Conservation (phyloP, 2,329 filamentous ascomycete genomes). For the Alternaria conjuncta region DNA sequence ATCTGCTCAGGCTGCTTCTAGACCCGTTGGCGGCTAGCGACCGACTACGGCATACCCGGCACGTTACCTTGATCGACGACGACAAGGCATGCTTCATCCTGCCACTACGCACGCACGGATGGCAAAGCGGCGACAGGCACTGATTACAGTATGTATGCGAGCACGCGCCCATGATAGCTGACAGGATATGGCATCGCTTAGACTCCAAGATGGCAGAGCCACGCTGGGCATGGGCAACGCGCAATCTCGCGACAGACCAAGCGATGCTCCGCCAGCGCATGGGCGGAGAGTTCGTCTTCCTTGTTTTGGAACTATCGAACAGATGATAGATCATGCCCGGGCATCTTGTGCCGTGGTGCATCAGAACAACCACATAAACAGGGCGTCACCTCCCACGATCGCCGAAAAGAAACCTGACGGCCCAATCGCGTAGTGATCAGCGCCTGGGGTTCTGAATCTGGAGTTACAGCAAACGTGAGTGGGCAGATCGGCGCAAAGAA, state of each 20-base stretch:
- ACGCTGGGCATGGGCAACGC: conserved; percentile 3
- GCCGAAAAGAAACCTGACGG: conserved; percentile 9
- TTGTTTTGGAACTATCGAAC: not conserved
- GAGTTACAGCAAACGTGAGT: conserved; percentile 10
- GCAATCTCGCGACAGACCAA: conserved; percentile 1
- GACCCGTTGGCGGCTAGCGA: conserved; percentile 27
- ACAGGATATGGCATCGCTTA: not conserved
- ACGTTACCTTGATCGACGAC: conserved; percentile 23
- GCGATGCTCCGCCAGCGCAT: not conserved
- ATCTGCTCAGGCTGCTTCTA: conserved; percentile 21
- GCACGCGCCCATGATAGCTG: conserved; percentile 1
- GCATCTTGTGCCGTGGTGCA: not conserved
- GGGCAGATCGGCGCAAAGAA: conserved; percentile 3
- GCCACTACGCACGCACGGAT: conserved; percentile 8
- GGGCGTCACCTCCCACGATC: conserved; percentile 16
- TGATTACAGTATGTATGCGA: conserved; percentile 3
- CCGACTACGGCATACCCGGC: conserved; percentile 38
- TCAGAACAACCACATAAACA: not conserved
- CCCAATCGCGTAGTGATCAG: conserved; percentile 29
- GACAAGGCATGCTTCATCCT: conserved; percentile 11
- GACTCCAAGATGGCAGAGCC: not conserved
- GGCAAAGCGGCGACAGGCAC: not conserved
- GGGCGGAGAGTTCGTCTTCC: not conserved
- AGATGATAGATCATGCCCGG: not conserved
- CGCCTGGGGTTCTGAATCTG: conserved; percentile 25